Evolutionary conservation across 768 basidiomycete species (phyloP).

Genomic region (Wakefieldia striispora): DNA sequence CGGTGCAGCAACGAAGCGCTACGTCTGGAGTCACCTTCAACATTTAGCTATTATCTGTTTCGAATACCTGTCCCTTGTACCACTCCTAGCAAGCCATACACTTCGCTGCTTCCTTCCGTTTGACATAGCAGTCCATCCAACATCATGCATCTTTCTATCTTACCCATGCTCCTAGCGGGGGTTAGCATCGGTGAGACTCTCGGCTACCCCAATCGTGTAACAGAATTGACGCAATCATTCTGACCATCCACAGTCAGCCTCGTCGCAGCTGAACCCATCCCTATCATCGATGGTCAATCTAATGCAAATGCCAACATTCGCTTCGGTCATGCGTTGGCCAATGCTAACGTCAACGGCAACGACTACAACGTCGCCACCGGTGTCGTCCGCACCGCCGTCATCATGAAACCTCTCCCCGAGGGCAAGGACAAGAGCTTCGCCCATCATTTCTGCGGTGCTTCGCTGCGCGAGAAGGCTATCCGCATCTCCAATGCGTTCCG

Average conservation of each 20-base stretch:
- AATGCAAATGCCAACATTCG: conserved; percentile 34
- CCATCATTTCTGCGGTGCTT: conserved; percentile 33
- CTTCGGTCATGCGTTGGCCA: conserved; percentile 38
- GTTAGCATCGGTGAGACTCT: conserved; percentile 32
- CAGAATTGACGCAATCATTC: background rate
- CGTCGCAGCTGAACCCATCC: conserved; percentile 50
- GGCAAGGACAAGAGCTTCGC: conserved; percentile 8
- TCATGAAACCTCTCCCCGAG: conserved; percentile 8
- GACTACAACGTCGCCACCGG: conserved; percentile 23
- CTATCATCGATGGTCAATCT: conserved; percentile 39
- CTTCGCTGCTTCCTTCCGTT: background rate
- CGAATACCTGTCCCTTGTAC: background rate
- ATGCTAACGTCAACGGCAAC: conserved; percentile 29
- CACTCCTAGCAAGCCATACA: background rate
- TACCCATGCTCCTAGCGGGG: conserved; percentile 38
- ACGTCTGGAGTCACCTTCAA: background rate
- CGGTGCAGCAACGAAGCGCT: conserved; percentile 3
- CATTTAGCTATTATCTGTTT: background rate
- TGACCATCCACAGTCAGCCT: conserved; percentile 26
- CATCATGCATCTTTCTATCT: conserved; percentile 37
- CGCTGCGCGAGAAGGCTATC: conserved; percentile 48
- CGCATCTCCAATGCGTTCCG: conserved; percentile 55
- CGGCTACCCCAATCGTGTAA: background rate
- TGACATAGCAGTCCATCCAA: background rate
- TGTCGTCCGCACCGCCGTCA: conserved; percentile 13